Conservation (phyloP, 345 rosid genomes). For the rapeseed (Brassica napus) region DNA sequence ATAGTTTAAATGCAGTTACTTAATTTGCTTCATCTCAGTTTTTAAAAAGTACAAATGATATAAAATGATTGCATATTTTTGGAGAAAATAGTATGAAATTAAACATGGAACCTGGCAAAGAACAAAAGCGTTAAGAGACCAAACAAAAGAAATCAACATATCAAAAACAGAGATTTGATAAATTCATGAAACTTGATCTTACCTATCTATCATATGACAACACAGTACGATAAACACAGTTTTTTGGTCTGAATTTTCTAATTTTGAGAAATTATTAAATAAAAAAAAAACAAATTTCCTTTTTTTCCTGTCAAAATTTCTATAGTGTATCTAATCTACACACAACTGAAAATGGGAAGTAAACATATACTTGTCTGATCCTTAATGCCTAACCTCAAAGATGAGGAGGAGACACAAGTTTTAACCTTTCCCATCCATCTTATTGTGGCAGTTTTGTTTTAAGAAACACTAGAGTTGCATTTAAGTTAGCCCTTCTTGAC, state of each 20-base stretch:
- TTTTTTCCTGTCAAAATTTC: slow-evolving; percentile 26
- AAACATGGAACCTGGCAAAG: slow-evolving; percentile 13
- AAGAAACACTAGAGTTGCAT: slow-evolving; percentile 5
- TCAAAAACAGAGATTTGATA: slow-evolving; percentile 20
- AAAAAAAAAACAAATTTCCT: not conserved
- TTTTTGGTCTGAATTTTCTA: slow-evolving; percentile 11
- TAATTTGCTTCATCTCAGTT: no score
- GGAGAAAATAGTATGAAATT: not conserved
- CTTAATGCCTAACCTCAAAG: not conserved
- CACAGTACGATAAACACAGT: not conserved
- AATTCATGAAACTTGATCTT: slow-evolving; percentile 4
- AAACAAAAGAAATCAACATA: not conserved
- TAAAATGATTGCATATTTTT: not conserved
- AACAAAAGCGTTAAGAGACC: slow-evolving; percentile 4
- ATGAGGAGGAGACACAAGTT: not conserved
- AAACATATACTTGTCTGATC: slow-evolving; percentile 16
- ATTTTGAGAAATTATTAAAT: slow-evolving; percentile 22
- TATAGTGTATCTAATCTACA: slow-evolving; percentile 21
- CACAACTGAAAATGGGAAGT: slow-evolving; percentile 7
- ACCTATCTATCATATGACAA: slow-evolving; percentile 20
- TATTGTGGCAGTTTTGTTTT: slow-evolving; percentile 9
- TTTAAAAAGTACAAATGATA: not conserved
- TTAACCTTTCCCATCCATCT: slow-evolving; percentile 25
- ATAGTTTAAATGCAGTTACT: slow-evolving; percentile 3
- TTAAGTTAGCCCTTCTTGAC: slow-evolving; percentile 31